Base-by-base conservation (phyloP, 768 basidiomycete species). In the Epithele typhae region DNA sequence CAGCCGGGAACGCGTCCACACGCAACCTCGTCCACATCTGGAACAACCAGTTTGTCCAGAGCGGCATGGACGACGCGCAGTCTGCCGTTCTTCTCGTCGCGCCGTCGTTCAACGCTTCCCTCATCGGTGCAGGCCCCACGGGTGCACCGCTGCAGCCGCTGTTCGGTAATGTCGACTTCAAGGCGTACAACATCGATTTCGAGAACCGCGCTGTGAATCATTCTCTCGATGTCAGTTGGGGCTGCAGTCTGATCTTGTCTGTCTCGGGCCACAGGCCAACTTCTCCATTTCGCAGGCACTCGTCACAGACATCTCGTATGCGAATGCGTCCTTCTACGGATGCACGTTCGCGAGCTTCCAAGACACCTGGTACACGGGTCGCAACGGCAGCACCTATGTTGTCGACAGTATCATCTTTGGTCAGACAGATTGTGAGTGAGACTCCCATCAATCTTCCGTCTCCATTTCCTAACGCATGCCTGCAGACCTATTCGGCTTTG, bases 251-350 rank as follows among this genome's bases (percentile, higher is more conserved):
- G n/a, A n/a, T n/a, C n/a, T n/a, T n/a, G n/a, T 15, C 30, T 32
- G 15, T 9, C 30, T 9, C 9, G 8, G 5, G 22, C 22, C 21
- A 6, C 32, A 73, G 73, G 79, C 76, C 24, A 75, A 81, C 45
- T 81, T 75, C 45, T 59, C 77, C 0, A 79, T 82, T 32, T 74
- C 79, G 1, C 83, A 77, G 57, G 82, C 83, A 1, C 65, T 84
- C 9, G 80, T 77, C 21, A 79, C 76, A 3, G 76, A 78, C 47
- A 76, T 83, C 22, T 78, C 76, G 1, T 79, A 82, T 51, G 74
- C 81, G 4, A 84, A 84, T 45, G 79, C 81, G 6, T 82, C 81
- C 1, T 84, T 84, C 60, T 83, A 81, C 52, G 78, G 76, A 0
- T 81, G 78, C 52, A 68, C 76, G 1, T 81, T 81, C 52, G 69